phyloP scores from a whole-genome alignment of 2,329 filamentous ascomycete species.

The Xylariales sp. region DNA sequence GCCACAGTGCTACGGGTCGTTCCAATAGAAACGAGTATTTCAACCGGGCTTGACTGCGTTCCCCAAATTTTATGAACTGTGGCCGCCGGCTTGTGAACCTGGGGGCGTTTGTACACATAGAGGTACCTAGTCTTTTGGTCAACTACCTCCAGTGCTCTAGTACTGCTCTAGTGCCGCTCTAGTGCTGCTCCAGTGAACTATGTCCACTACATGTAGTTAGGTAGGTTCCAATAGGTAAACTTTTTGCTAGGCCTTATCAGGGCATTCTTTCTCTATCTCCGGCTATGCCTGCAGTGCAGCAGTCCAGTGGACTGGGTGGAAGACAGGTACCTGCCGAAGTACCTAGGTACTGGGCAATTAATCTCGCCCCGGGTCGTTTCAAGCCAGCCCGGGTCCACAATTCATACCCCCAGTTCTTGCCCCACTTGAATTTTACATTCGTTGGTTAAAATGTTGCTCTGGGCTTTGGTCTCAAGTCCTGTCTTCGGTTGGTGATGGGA shows the following conservation, averaged over 20 bases:
- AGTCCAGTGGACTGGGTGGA: too few species aligned
- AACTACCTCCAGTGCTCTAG: too few species aligned
- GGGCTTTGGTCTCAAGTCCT: background rate
- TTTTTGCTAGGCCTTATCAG: too few species aligned
- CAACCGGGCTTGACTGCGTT: background rate
- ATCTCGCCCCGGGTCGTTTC: slow-evolving; percentile 21
- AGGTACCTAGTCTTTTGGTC: too few species aligned
- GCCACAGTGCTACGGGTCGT: slow-evolving; percentile 8
- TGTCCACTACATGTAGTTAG: too few species aligned
- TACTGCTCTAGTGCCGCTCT: too few species aligned
- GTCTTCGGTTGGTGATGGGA: slow-evolving; percentile 13
- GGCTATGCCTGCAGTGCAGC: too few species aligned
- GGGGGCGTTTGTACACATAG: background rate
- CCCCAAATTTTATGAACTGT: background rate
- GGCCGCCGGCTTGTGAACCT: background rate
- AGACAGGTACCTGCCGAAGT: too few species aligned
- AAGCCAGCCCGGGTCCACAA: slow-evolving; percentile 13
- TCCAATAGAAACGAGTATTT: background rate
- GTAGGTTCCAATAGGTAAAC: too few species aligned
- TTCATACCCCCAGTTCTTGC: background rate
- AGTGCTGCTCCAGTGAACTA: too few species aligned
- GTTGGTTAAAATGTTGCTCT: background rate
- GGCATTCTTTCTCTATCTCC: too few species aligned
- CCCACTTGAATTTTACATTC: background rate
- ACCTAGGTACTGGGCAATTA: background rate